Evolutionary conservation across 768 basidiomycete species (phyloP).

Genomic region (Boletus insuetus): DNA sequence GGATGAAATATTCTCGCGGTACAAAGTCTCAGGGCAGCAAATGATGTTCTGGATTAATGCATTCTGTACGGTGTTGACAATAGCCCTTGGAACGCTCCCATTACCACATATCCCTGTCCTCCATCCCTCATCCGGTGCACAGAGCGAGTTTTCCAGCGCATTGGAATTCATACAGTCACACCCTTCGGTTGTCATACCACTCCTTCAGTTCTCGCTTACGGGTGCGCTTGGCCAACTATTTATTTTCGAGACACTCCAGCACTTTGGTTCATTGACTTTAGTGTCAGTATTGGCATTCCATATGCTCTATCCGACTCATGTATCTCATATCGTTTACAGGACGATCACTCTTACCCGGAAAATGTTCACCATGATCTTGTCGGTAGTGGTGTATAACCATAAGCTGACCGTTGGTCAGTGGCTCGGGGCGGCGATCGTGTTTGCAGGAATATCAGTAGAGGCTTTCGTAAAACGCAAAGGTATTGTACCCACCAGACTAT

Average conservation of each 20-base stretch:
- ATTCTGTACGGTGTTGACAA: slow-evolving; percentile 74
- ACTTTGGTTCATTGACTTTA: slow-evolving; percentile 86
- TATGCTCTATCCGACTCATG: neutral
- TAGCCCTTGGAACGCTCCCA: slow-evolving; percentile 67
- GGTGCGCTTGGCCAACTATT: slow-evolving; percentile 96
- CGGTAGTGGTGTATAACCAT: slow-evolving; percentile 90
- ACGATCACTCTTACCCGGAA: slow-evolving; percentile 96
- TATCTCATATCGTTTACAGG: slow-evolving; percentile 36
- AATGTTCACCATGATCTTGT: slow-evolving; percentile 96
- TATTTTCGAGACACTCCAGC: slow-evolving; percentile 93
- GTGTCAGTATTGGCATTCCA: slow-evolving; percentile 53
- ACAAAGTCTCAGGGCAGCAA: slow-evolving; percentile 83
- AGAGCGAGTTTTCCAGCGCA: slow-evolving; percentile 64
- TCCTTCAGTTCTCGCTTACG: slow-evolving; percentile 82
- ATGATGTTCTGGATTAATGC: slow-evolving; percentile 99
- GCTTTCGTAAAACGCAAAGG: slow-evolving; percentile 89
- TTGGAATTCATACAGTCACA: slow-evolving; percentile 75
- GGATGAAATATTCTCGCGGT: slow-evolving; percentile 87
- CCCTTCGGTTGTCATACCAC: slow-evolving; percentile 67
- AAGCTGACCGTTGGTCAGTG: slow-evolving; percentile 82
- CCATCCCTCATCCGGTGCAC: slow-evolving; percentile 59
- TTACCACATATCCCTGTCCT: slow-evolving; percentile 81
- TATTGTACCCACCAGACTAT: slow-evolving; percentile 30
- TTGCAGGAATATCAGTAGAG: slow-evolving; percentile 93
- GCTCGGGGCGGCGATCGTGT: slow-evolving; percentile 89